Percentiles rank a stretch among this genome's conserved stretches.
These are phyloP conservation scores for Cardamine occulta DNA, from an alignment of 345 rosid species.

Conservation along the genomic window DNA sequence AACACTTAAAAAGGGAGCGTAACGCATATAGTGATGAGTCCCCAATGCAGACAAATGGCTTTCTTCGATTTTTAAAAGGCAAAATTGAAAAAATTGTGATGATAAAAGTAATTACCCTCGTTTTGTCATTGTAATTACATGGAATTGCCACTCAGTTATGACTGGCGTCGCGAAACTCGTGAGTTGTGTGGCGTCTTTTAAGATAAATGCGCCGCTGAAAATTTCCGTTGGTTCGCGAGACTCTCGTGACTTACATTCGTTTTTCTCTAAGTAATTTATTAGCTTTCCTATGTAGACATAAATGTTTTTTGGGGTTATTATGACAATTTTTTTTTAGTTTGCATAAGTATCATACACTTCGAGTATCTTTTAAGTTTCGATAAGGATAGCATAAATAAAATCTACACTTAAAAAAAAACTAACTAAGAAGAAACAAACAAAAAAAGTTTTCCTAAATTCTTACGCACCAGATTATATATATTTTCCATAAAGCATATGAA, in stretches of 20 bases:
- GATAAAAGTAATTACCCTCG: not conserved
- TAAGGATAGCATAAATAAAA: too few relatives aligned
- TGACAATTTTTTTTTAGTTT: not conserved
- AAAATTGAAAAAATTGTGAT: not conserved
- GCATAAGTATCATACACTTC: not conserved
- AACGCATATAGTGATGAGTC: constrained; percentile 34
- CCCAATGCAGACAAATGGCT: constrained; percentile 37
- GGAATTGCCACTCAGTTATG: constrained; percentile 26
- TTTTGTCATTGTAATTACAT: not conserved
- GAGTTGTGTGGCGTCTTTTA: constrained; percentile 29
- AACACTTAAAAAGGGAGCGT: constrained; percentile 1
- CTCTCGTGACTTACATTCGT: constrained; percentile 35
- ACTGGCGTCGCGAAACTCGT: constrained; percentile 39
- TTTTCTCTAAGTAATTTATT: constrained; percentile 12
- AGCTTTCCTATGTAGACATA: not conserved
- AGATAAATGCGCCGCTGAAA: constrained; percentile 34
- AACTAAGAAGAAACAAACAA: too few relatives aligned
- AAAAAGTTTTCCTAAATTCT: too few relatives aligned
- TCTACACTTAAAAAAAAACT: too few relatives aligned
- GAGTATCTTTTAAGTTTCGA: too few relatives aligned
- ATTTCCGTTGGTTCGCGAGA: constrained; percentile 30
- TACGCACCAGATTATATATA: too few relatives aligned
- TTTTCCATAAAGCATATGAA: not conserved
- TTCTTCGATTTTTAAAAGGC: not conserved
- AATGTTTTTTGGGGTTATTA: not conserved